Base-by-base conservation (phyloP, 163 green algal species). In the Chlorella variabilis region DNA sequence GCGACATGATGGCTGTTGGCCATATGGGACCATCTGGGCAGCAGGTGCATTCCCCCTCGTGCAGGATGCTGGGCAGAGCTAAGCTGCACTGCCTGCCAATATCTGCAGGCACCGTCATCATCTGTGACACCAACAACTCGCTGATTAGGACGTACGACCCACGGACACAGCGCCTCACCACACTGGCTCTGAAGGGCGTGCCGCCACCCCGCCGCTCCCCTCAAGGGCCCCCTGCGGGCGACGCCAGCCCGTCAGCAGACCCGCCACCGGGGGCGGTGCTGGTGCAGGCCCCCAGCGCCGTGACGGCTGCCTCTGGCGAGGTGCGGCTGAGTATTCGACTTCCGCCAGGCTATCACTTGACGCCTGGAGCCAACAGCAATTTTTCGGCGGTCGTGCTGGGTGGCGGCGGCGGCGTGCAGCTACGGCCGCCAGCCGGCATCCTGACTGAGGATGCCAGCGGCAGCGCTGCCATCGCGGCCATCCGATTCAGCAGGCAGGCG, bases 41-140 rank as follows among this genome's bases (percentile, higher is more conserved):
- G n/a, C n/a, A n/a, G n/a, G n/a, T n/a, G n/a, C n/a, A n/a, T n/a
- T n/a, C n/a, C n/a, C 11, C 11, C 11, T 54, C 15, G 45, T 54
- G 45, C 45, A 54, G 15, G 45, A 54, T 54, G 45, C 45, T 54
- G 45, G 45, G 45, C 11, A 15, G 11, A 54, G 11, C 2, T 31
- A 17, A 15, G 9, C 11, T 21, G 34, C 13, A 42, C 31, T 4
- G 4, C 42, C 27, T 31, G 42, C 7, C 68, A 31, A 25, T 23
- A 13, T 13, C 54, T 29, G 75, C 75, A 81, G 75, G 87, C 41
- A 86, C 59, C 6, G 27, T 96, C 21, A 65, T 92, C 17, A 68
- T 96, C 0, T 93, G 93, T 0, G 93, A 96, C 80, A 96, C 93
- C 34, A 96, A 96, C 88, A 96, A 96, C 84, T 80, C 65, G 58